Base-by-base conservation (phyloP, 768 basidiomycete genomes). In the Dioszegia crocea region DNA sequence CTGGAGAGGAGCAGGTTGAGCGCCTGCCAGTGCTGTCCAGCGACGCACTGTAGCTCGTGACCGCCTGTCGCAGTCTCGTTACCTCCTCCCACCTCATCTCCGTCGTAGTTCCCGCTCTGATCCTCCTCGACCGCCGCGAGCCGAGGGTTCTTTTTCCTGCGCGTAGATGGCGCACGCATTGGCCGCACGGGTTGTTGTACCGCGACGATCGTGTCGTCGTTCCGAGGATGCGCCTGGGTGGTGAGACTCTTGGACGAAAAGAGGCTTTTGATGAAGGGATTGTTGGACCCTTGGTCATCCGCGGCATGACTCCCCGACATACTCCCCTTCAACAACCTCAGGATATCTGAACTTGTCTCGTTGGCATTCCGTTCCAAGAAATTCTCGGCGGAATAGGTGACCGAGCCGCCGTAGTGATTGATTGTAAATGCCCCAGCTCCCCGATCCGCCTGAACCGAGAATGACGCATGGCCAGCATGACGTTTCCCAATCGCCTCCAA, bases 101-200 rank as follows among this genome's bases (percentile, higher is more conserved):
- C 65, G 3, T 65, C 70, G 27, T 66, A 65, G 21, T 63, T 62
- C 1, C 62, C 68, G n/a, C 59, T 66, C 5, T 57, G 57, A 52
- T 76, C 71, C 48, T 75, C 76, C 4, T 64, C 67, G 45, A 76
- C 74, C 9, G 65, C 56, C 2, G 67, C 49, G 0, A 74, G 67
- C 43, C 60, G 60, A 43, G 59, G 57, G 11, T 64, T 59, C 46
- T 63, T 60, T 31, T 74, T 76, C 57, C 91, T 83, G 46, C 90
- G 82, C 0, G 87, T 94, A 0, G 91, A 94, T 0, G 93, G 93
- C 0, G 88, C 85, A 9, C 93, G 85, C 86, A 96, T 90, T 0
- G 94, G 94, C 77, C 93, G 91, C 63, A 91, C 86, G 33, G 86
- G 85, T 74, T 96, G 92, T 72, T 92, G 91, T 0, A 91, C 92